Evolutionary conservation across 2,329 filamentous ascomycete species (phyloP).

Genomic region (Phyllosticta citribraziliensis): DNA sequence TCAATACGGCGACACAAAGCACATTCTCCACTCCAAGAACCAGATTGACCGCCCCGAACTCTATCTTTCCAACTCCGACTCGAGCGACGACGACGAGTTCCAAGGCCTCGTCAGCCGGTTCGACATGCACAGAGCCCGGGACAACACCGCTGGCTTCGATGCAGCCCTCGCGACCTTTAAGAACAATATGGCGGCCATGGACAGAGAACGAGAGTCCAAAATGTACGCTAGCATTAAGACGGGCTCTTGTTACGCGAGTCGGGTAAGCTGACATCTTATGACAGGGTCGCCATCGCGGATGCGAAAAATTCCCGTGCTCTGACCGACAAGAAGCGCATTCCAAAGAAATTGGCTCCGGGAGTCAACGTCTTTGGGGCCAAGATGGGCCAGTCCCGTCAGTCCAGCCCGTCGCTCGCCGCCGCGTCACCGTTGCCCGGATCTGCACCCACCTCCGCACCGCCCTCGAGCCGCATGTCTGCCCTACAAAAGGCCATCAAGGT

Average conservation of each 20-base stretch:
- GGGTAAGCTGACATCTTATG: conserved; percentile 18
- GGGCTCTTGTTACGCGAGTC: conserved; percentile 1
- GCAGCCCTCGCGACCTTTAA: conserved; percentile 50
- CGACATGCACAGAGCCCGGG: conserved; percentile 43
- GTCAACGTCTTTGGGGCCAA: not conserved
- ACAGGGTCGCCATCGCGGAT: conserved; percentile 20
- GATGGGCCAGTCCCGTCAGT: not conserved
- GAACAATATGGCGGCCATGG: conserved; percentile 48
- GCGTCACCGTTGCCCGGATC: conserved; percentile 7
- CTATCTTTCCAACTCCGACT: conserved; percentile 37
- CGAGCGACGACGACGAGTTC: conserved; percentile 31
- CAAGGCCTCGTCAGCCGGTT: conserved; percentile 42
- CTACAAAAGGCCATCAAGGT: conserved; percentile 31
- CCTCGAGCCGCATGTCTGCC: not conserved
- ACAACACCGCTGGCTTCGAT: conserved; percentile 47
- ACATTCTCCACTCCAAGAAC: conserved; percentile 43
- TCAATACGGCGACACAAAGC: conserved; percentile 47
- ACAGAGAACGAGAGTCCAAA: conserved; percentile 52
- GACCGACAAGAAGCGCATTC: not conserved
- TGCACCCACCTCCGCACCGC: conserved; percentile 32
- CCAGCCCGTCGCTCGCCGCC: conserved; percentile 6
- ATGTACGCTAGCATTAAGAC: conserved; percentile 30
- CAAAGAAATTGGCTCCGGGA: not conserved
- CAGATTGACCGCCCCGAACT: conserved; percentile 49
- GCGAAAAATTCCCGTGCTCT: not conserved